Evolutionary conservation across 2,329 filamentous ascomycete species (phyloP), one percentile per base, ranked within the genome.

Genomic region (Stagonosporopsis chrysanthemi): DNA sequence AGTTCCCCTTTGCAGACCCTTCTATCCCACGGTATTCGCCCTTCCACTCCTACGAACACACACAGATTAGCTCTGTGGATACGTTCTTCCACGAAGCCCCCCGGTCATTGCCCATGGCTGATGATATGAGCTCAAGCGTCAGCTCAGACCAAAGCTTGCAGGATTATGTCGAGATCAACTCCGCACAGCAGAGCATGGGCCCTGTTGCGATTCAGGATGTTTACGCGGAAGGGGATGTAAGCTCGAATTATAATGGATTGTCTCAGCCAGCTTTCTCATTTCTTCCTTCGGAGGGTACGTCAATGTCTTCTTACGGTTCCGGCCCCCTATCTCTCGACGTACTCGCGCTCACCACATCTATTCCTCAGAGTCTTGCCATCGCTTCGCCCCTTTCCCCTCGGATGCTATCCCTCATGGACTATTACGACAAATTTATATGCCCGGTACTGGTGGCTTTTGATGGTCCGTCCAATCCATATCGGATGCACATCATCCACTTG

Each of bases 391-490:
- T 91, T 68, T 87, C 91, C 59, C 86, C 89, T 56, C 90, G 92
- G 71, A 89, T 96, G 80, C 89, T 90, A 64, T 96, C 90, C 77
- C 89, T 97, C 72, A 89, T 97, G 81, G 90, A 96, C 73, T 97
- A 97, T 77, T 97, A 96, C 77, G 89, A 93, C 72, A 92, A 92
- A 75, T 90, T 91, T 71, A 93, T 98, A 79, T 95, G 92, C 65
- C 91, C 91, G 5, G 91, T 92, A 57, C 90, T 97, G 77, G 92
- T 97, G 47, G 91, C 92, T 65, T 92, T 97, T 74, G 94, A 98
- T 73, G 88, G 88, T 11, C 89, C 90, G 1, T 52, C 66, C 5
- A 97, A 97, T 74, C 94, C 94, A 1, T 97, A 94, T 74, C 85
- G 92, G 60, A 87, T 88, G 67, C 90, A 96, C 71, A 87, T 97